Evolutionary conservation across 1,139 yeast genomes (phyloP), one percentile per base, ranked within the genome.

Genomic region (Hansenula lynferdii): DNA sequence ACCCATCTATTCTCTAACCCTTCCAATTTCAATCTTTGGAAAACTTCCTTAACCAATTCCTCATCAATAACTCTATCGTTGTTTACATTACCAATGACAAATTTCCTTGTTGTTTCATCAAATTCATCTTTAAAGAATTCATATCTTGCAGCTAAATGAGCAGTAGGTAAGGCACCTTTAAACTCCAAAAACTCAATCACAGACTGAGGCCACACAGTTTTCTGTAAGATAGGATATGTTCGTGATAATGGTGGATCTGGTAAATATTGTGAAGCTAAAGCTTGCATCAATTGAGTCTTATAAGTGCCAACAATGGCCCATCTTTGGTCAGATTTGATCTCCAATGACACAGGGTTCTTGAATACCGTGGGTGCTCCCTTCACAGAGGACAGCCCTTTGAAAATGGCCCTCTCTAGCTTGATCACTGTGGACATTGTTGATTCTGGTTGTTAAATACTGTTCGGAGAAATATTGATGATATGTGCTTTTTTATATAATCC

Each of bases 111-210:
- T 20, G 84, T 77, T 45, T 77, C 80, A 58, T 92, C 96, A 49
- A 84, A 82, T 38, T 83, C 80, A 61, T 84, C 97, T 45, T 90
- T 81, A 56, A 75, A 85, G 36, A 79, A 77, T 60, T 92, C 98
- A 54, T 87, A 92, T 36, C 98, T 63, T 1, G 97, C 96, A 34
- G 95, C 80, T 36, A 92, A 56, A 62, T 90, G 95, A 1, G 89
- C 85, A 37, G 80, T 84, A 49, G 72, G 83, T 43, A 75, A 56
- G 1, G 64, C 71, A n/a, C 85, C 84, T 42, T 72, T 69, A 56
- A 89, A 89, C 52, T 80, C 77, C 18, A 90, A 67, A 41, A 77
- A 59, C 44, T 71, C 72, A 12, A 70, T 67, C 2, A 61, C 74
- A 35, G 70, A 68, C 4, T 48, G 53, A 0, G 77, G 77, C 75